Evolutionary conservation across 129 eudicot genomes (phyloP).

Genomic region (Calendula officinalis): DNA sequence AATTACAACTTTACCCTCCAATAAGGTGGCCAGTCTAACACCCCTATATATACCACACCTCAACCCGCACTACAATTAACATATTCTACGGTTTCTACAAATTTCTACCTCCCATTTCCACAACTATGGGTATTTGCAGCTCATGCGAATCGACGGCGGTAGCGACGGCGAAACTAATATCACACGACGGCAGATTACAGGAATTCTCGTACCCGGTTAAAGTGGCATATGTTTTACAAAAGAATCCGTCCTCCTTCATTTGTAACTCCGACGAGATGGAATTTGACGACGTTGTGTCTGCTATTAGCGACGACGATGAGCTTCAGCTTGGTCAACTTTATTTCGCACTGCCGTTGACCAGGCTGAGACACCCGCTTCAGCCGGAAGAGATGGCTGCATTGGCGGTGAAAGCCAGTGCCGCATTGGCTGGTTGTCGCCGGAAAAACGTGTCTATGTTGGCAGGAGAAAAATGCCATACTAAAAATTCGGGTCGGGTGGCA

Average conservation of each 20-base stretch:
- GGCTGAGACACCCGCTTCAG: conserved; percentile 50
- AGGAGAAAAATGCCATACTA: conserved; percentile 29
- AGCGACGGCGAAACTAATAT: conserved; percentile 64
- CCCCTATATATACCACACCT: conserved; percentile 11
- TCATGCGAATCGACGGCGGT: conserved; percentile 65
- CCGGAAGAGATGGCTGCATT: conserved; percentile 98
- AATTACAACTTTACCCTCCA: conserved; percentile 31
- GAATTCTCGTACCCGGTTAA: conserved; percentile 78
- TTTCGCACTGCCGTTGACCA: conserved; percentile 68
- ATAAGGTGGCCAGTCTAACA: background rate
- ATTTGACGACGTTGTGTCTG: conserved; percentile 65
- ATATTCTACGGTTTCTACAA: background rate
- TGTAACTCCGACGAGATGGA: conserved; percentile 98
- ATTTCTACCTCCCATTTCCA: background rate
- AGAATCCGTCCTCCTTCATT: conserved; percentile 59
- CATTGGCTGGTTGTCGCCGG: conserved; percentile 65
- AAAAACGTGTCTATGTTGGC: conserved; percentile 27
- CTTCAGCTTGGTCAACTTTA: conserved; percentile 77
- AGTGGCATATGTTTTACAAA: conserved; percentile 59
- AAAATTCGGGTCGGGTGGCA: conserved; percentile 43
- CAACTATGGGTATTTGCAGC: conserved; percentile 74
- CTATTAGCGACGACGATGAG: conserved; percentile 59
- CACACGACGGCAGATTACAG: conserved; percentile 69
- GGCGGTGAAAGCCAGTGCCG: conserved; percentile 91
- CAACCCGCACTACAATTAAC: background rate